Evolutionary conservation across 495 filamentous ascomycete genomes (phyloP).

Genomic region (Amphirosellinia nigrospora): DNA sequence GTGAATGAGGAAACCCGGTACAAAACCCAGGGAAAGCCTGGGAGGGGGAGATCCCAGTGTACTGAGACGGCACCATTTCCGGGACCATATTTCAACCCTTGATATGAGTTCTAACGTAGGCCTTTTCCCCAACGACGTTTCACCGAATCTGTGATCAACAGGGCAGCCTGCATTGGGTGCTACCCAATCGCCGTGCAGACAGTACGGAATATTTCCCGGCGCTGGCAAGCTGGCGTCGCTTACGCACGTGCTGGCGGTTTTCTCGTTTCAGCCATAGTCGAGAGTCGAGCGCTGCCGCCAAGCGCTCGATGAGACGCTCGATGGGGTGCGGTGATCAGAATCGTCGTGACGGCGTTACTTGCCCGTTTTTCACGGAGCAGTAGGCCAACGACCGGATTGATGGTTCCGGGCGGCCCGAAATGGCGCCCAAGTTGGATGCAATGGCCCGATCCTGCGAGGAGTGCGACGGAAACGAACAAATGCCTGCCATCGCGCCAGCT

Average conservation of each 20-base stretch:
- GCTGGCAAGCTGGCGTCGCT: background rate
- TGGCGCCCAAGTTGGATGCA: constrained; percentile 17
- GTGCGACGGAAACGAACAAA: background rate
- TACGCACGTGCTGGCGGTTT: background rate
- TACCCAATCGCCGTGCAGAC: background rate
- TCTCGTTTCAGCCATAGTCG: constrained; percentile 3
- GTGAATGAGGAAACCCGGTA: constrained; percentile 13
- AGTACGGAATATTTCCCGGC: constrained; percentile 18
- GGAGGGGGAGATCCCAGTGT: constrained; percentile 7
- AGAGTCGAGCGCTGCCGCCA: background rate
- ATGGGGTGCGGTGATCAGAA: background rate
- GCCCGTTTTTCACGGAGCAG: constrained; percentile 28
- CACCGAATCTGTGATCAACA: constrained; percentile 5
- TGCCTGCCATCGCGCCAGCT: background rate
- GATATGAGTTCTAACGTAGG: background rate
- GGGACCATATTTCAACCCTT: background rate
- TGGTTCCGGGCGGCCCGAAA: constrained; percentile 25
- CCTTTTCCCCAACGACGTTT: constrained; percentile 2
- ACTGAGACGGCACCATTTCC: constrained; percentile 15
- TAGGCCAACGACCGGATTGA: constrained; percentile 6
- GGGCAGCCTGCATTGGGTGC: constrained; percentile 6
- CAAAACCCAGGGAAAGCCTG: constrained; percentile 12
- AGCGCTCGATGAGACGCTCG: constrained; percentile 8
- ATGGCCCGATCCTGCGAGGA: constrained; percentile 1
- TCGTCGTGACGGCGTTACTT: constrained; percentile 21